These are phyloP conservation scores for Daldinia childiae DNA, from an alignment of 495 filamentous ascomycete species.

Conservation along the genomic window DNA sequence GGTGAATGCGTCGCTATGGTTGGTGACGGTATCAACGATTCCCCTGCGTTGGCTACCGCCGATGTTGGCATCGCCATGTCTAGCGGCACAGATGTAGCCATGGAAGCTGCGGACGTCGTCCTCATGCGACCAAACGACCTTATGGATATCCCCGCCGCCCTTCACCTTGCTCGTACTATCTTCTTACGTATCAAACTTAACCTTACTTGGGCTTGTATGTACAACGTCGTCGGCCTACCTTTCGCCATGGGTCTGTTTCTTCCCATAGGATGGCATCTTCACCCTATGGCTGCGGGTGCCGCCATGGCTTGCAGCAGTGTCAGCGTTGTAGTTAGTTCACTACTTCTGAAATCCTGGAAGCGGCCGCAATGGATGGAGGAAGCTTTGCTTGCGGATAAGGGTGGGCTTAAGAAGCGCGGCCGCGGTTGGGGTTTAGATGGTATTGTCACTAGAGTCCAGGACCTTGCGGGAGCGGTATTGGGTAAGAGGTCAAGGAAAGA, in stretches of 20 bases:
- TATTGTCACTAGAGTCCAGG: slow-evolving; percentile 51
- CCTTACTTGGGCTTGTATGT: slow-evolving; percentile 87
- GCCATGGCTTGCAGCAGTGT: slow-evolving; percentile 95
- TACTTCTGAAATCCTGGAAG: slow-evolving; percentile 88
- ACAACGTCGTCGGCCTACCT: slow-evolving; percentile 91
- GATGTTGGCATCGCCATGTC: slow-evolving; percentile 92
- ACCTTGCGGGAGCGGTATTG: slow-evolving; percentile 46
- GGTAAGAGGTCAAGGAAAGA: slow-evolving; percentile 55
- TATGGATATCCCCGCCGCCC: slow-evolving; percentile 85
- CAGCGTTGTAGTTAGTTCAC: slow-evolving; percentile 84
- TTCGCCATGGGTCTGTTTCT: slow-evolving; percentile 97
- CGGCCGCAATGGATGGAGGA: slow-evolving; percentile 90
- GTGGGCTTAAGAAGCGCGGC: slow-evolving; percentile 52
- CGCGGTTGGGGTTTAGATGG: slow-evolving; percentile 58
- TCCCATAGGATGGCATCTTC: slow-evolving; percentile 85
- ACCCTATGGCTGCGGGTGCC: slow-evolving; percentile 92
- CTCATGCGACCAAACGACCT: slow-evolving; percentile 93
- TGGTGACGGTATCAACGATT: slow-evolving; percentile 99
- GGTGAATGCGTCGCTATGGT: slow-evolving; percentile 94
- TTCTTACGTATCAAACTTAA: slow-evolving; percentile 95
- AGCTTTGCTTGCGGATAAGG: slow-evolving; percentile 67
- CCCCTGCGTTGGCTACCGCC: slow-evolving; percentile 91
- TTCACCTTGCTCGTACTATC: slow-evolving; percentile 84
- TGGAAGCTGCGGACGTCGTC: slow-evolving; percentile 96
- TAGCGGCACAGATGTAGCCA: slow-evolving; percentile 94